Evolutionary conservation across 805 yeast genomes (phyloP), one percentile per base, ranked within the genome.

Genomic region (Brettanomyces sp.): DNA sequence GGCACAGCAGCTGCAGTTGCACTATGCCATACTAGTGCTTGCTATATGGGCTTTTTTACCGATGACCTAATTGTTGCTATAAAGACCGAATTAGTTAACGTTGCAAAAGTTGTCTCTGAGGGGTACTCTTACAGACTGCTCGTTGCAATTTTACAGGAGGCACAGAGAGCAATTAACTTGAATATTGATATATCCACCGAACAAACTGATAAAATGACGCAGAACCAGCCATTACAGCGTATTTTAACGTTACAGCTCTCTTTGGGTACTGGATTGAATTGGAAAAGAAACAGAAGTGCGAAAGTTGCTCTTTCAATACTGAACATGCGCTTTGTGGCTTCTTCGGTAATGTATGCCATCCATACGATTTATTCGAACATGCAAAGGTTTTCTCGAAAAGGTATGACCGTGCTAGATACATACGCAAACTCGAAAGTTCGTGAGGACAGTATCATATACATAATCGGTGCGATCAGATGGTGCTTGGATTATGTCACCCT

Each of bases 381-480:
- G 50, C 70, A 77, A 44, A 60, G 77, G 41, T 67, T 82, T 43
- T 74, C 75, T 46, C 79, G 79, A 53, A 79, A 78, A 52, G 76
- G 75, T 36, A 69, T 63, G 12, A 72, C 73, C 4, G 58, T 68
- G 2, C 71, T 73, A 35, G 84, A 80, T 49, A 69, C 69, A 18
- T 58, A 62, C 8, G 54, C 57, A 5, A 63, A 64, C 41, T 60
- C 70, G 44, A 48, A 56, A 55, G 50, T 76, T 57, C 69, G 88
- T 52, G 82, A 81, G 35, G 89, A 83, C 53, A 70, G 79, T 49
- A 70, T 84, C 3, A 67, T 81, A 53, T 71, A 79, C 14, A 68
- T 80, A 9, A 63, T 86, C n/a, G 97, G 97, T 0, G 77, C 84
- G 36, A 78, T 85, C 7, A 77, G 87, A 55, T 91, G 97, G 96